phyloP scores from a whole-genome alignment of 345 rosid genomes.

The Boechera stricta region DNA sequence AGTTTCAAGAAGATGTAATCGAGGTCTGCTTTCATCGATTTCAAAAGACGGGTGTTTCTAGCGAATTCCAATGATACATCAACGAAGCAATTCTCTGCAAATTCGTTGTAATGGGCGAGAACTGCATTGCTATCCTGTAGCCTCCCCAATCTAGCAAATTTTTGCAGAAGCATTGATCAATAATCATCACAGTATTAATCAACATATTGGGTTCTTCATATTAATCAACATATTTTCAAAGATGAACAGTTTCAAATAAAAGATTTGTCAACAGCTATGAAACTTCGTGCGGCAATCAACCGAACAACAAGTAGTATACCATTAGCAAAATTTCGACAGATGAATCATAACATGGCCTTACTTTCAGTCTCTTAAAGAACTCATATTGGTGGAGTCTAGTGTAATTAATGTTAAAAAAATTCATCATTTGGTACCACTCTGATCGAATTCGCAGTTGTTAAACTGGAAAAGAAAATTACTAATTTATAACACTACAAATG shows the following conservation, averaged over 20 bases:
- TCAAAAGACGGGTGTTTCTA: slow-evolving; percentile 68
- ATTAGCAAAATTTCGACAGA: neutral
- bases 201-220: neutral
- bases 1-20: slow-evolving; percentile 91
- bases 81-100: slow-evolving; percentile 76
- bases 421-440: no score
- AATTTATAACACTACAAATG: neutral
- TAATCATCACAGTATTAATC: slow-evolving; percentile 15
- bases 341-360: neutral
- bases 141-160: slow-evolving; percentile 79
- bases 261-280: neutral
- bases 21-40: slow-evolving; percentile 84
- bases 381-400: neutral
- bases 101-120: slow-evolving; percentile 83
- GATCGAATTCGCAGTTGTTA: no score
- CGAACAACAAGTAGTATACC: neutral
- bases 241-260: slow-evolving; percentile 4
- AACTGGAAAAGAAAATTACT: no score
- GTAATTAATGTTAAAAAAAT: no score
- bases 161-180: neutral
- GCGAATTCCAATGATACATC: slow-evolving; percentile 78
- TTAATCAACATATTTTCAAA: neutral
- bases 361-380: neutral
- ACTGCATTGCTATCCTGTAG: slow-evolving; percentile 96
- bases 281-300: neutral